Base-by-base conservation (phyloP, 306 rosid species). In the Vachellia collinsii region DNA sequence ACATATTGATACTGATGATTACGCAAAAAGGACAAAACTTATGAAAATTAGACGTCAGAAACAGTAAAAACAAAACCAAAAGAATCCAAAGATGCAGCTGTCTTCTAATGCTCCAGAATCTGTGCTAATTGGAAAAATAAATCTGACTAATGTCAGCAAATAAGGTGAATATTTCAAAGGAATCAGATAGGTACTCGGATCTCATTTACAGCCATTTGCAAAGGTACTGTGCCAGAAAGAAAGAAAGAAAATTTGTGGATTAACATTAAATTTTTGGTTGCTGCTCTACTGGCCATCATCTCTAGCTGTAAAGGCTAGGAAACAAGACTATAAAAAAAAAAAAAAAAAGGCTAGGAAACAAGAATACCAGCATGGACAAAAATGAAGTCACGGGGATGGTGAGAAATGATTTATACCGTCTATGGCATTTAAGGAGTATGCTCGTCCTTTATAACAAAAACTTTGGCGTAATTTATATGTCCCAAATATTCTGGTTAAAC, bases 51-150 rank as follows among this genome's bases (percentile, higher is more conserved):
- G 59, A 76, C 44, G 29, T 72, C 75, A 71, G 61, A 77, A 70
- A 61, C 74, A 61, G n/a, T 65, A 70, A 11, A 0, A n/a, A 67
- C 42, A 43, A 63, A 42, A 62, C 58, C 70, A 61, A 64, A 65
- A 20, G 67, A 78, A 65, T 58, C 76, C 80, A 79, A 47, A 38
- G 23, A 56, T 68, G 67, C 12, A 74, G 77, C 19, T 61, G 82
- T 77, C 62, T 46, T 74, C 47, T 48, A 75, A 58, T 68, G 74
- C 74, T 58, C 61, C 50, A 51, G 68, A 78, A 20, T 72, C 20
- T 22, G 68, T 62, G 41, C 68, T 29, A 9, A 29, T 54, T 68
- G 47, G 50, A 29, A 67, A 58, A 11, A 29, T 66, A 74, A 81
- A 54, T 67, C 70, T 75, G 50, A 74, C 47, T 22, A 23, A 14